Base-by-base conservation (phyloP, 768 basidiomycete genomes). In the Daedaleopsis nitida region DNA sequence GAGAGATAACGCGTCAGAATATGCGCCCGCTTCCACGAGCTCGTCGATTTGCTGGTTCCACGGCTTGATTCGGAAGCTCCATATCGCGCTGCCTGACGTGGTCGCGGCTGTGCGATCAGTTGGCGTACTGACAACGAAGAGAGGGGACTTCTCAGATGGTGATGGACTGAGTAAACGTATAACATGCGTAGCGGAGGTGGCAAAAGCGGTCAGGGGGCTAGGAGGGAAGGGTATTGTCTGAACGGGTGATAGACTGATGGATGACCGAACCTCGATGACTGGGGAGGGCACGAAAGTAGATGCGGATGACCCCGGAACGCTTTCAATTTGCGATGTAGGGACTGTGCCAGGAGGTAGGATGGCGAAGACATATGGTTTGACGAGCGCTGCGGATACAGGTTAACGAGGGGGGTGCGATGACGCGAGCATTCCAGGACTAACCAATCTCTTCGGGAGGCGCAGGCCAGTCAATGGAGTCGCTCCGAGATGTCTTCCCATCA, bases 41-140 rank as follows among this genome's bases (percentile, higher is more conserved):
- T 96, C 92, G 63, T 96, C 93, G 16, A 97, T 81, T 66, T 96
- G 92, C 21, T 87, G 84, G 7, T 83, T 80, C 88, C 94, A 91
- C 0, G 87, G 76, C 64, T 81, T 84, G 82, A 94, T 88, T 9
- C 69, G 64, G 52, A 96, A 77, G 34, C 80, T 78, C 94, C 94
- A 96, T 63, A 98, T 78, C 1, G 84, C 82, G 62, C 86, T 89
- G 2, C 94, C 94, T 66, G 94, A 88, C 1, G 81, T 73, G 6
- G 84, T 72, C 2, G 87, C 84, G 0, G 84, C 76, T 2, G 83
- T 75, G 60, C 86, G 86, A 64, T 96, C 95, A 2, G 79, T 83
- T 0, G 94, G 92, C 0, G 91, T 91, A 3, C 87, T 86, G 5
- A 91, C 70, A 37, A 91, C 73, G 65, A 84, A 91, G 0, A 82